Base-by-base conservation (phyloP, 192 early-diverging fungal genomes). In the Coemansia sp. region DNA sequence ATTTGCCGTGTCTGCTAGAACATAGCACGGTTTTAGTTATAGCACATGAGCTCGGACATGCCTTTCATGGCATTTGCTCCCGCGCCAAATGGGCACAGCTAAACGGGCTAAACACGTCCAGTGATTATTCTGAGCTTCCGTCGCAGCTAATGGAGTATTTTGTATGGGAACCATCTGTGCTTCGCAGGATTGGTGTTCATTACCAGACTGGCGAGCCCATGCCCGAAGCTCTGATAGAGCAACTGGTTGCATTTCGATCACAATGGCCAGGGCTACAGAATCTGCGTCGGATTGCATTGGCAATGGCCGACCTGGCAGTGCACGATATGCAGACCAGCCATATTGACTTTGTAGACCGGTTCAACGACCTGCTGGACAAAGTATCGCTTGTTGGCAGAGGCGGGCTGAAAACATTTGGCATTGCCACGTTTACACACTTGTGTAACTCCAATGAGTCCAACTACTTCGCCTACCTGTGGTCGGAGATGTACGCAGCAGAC, bases 121-220 rank as follows among this genome's bases (percentile, higher is more conserved):
- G n/a, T n/a, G n/a, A n/a, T n/a, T n/a, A n/a, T n/a, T n/a, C n/a
- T n/a, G n/a, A n/a, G n/a, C n/a, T n/a, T n/a, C 89, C 90, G 7
- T 84, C 81, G n/a, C 86, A 89, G 77, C 87, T 92, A 86, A 66
- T 90, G 8, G 88, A 90, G 58, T 88, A 89, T 62, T 87, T 80
- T 82, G 72, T 76, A n/a, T 87, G 78, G 72, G 79, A 83, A n/a
- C 70, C 77, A 7, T 53, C 62, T 3, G 70, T 78, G 0, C 48
- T 87, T 8, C 55, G 72, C 23, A 51, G 59, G 10, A 59, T 84
- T 21, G 75, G 82, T 19, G 54, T 68, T 32, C 89, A 92, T 53
- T 84, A 87, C 64, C 67, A 84, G 36, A 82, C 83, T 15, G 78
- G 77, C 2, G 70, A 83, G 31, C 61, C 77, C 3, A 66, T 91